phyloP scores from a whole-genome alignment of 164 flowering plant genomes.

The grape (Vitis vinifera) region DNA sequence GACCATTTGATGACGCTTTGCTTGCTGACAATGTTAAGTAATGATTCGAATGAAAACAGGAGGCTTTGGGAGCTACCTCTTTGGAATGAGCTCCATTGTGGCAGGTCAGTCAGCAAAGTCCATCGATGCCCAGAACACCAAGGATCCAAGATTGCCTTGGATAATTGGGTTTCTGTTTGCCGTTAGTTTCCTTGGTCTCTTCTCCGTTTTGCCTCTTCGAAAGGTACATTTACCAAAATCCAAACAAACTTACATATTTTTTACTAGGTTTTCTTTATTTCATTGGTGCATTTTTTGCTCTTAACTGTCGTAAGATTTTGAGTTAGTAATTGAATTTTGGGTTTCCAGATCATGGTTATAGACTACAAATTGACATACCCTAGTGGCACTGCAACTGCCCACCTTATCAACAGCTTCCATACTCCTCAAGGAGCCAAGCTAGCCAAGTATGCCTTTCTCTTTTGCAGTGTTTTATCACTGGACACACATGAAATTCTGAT shows the following conservation, averaged over 20 bases:
- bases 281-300: background rate
- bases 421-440: constrained; percentile 48
- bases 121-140: constrained; percentile 26
- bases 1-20: too few species aligned
- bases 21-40: background rate
- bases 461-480: too few species aligned
- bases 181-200: constrained; percentile 64
- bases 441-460: constrained; percentile 30
- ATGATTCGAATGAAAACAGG: too few species aligned
- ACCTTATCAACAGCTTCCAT: constrained; percentile 57
- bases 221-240: constrained; percentile 42
- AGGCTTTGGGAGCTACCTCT: constrained; percentile 28
- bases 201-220: constrained; percentile 27
- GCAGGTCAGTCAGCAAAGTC: constrained; percentile 34
- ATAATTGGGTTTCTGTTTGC: constrained; percentile 46
- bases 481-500: too few species aligned
- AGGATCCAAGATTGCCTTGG: constrained; percentile 45
- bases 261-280: background rate
- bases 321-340: background rate
- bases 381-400: constrained; percentile 57
- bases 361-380: constrained; percentile 48
- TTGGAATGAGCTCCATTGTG: constrained; percentile 48
- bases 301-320: background rate
- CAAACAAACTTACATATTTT: background rate
- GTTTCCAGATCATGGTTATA: constrained; percentile 40